Evolutionary conservation across 2,329 filamentous ascomycete species (phyloP), one percentile per base, ranked within the genome.

Genomic region (Venturia nashicola): DNA sequence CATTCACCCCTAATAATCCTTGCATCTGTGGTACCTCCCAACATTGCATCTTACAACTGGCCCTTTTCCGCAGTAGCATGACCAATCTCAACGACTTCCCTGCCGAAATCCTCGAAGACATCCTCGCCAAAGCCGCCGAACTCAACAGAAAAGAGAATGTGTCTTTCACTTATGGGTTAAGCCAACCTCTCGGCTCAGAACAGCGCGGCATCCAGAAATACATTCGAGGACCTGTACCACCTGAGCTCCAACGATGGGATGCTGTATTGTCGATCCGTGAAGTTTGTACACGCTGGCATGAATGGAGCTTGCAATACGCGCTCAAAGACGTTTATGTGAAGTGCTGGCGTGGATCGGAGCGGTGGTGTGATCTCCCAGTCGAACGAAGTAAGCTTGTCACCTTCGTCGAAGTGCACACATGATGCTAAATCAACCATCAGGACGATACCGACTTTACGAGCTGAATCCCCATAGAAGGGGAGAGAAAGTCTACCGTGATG

Each of bases 161-260:
- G 23, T 75, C 72, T 62, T 83, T 76, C 71, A 82, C 80, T 63
- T 83, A 81, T 68, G 81, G 81, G 65, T 73, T 83, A 36, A 78
- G 75, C 34, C 76, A 82, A 70, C 76, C 78, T 36, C 76, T 76
- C 7, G 71, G 79, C 65, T 79, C 78, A 9, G 73, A 79, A 67
- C 73, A 75, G 67, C 71, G 74, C 32, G 72, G 74, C 48, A 72
- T 81, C 61, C 75, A 79, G 67, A 77, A 76, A 67, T 81, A 82
- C 69, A 75, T 83, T 65, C 76, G 79, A 65, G 81, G 80, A 12
- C 78, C 78, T 18, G 73, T 82, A 18, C 79, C 78, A 11, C 75
- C 79, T 46, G 79, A 82, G 69, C 75, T 79, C 61, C 72, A 81
- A 60, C 76, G 77, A 66, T 83, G 81, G 81, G 78, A 80, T 66